These are phyloP conservation scores for Botrytis medusae DNA, from an alignment of 2,329 filamentous ascomycete genomes.

Conservation along the genomic window DNA sequence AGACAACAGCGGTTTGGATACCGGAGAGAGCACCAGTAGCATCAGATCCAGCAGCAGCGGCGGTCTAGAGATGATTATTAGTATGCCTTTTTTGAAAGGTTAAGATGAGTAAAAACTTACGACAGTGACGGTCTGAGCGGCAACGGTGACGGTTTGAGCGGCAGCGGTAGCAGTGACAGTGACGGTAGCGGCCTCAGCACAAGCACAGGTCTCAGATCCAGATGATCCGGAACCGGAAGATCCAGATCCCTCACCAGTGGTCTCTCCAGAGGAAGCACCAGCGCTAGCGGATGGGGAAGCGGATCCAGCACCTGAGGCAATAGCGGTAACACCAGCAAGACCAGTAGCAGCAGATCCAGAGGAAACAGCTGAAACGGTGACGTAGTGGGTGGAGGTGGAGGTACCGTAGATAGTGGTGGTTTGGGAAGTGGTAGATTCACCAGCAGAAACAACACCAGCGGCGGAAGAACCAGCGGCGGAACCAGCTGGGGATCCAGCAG, in stretches of 20 bases:
- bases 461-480: not conserved
- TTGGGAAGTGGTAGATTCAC: constrained; percentile 14
- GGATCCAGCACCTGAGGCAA: constrained; percentile 14
- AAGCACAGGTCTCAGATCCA: constrained; percentile 16
- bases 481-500: not conserved
- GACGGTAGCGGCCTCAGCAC: constrained; percentile 29
- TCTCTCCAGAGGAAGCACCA: not conserved
- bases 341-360: constrained; percentile 18
- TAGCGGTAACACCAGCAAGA: constrained; percentile 8
- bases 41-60: constrained; percentile 17
- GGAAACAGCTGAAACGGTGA: constrained; percentile 28
- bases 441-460: not conserved
- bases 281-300: constrained; percentile 12
- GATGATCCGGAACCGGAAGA: constrained; percentile 20
- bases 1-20: not conserved
- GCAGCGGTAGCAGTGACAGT: constrained; percentile 36
- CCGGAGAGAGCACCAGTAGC: constrained; percentile 18
- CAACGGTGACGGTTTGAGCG: constrained; percentile 35
- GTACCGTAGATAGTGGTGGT: constrained; percentile 29
- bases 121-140: constrained; percentile 35
- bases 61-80: constrained; percentile 24
- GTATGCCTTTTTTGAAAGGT: not conserved
- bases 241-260: not conserved
- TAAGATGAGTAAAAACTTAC: constrained; percentile 27
- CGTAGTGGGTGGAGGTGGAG: constrained; percentile 29